Evolutionary conservation across 2,329 filamentous ascomycete species (phyloP), one percentile per base, ranked within the genome.

Genomic region (Trichoderma brevicompactum): DNA sequence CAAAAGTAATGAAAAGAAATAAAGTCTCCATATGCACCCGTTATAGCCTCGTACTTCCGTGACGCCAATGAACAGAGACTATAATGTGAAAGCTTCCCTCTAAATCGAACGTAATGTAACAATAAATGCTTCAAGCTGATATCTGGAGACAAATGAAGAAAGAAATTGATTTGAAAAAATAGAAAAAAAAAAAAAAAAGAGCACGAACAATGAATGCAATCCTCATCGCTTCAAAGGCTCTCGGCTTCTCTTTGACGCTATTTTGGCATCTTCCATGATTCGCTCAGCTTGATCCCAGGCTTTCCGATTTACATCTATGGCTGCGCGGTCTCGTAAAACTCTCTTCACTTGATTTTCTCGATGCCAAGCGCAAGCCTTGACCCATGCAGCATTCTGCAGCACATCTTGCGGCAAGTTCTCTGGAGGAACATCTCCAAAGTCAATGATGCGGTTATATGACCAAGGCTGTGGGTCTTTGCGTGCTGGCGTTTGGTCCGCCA

Each of bases 371-470:
- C 74, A 77, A 3, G 79, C 80, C 50, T 75, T 75, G 38, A 80
- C 56, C 83, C 83, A 85, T 1, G 73, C 74, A 1, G 79, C 74
- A 60, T 85, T 81, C 2, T 74, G 75, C 36, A 67, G 73, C 6
- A 85, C 80, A 36, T 79, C 76, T 1, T 79, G 76, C 0, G 83
- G 83, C 1, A 85, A 69, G 1, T 79, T 74, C 12, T 78, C 71
- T 49, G 76, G 74, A 4, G 76, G 71, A 13, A 80, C 70, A 58
- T 79, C 74, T 32, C 74, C 76, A 68, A 80, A 79, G 65, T 80
- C 77, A 19, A 76, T 58, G 1, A 68, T 68, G 17, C 73, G 70
- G 23, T 67, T 70, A 55, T 73, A 72, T 0, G 67, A 65, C 59
- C 74, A 71, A 10, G 78, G 75, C 50, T 74, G 68, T 15, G 75